Evolutionary conservation across 2,329 filamentous ascomycete species (phyloP).

Genomic region (Pseudogymnoascus sp.): DNA sequence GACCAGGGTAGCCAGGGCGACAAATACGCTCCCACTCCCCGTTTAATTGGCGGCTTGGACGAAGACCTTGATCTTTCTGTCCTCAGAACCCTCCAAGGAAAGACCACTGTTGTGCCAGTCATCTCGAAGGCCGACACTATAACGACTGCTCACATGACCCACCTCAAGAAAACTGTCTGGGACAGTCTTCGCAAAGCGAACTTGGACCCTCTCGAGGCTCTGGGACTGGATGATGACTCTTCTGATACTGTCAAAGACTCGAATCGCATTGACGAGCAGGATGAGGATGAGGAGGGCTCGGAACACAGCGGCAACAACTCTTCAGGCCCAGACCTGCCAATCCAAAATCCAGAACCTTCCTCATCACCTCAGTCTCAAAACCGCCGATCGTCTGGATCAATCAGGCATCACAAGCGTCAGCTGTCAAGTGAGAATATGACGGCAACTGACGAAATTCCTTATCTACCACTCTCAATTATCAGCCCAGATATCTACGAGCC

Average conservation of each 20-base stretch:
- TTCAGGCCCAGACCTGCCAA: constrained; percentile 33
- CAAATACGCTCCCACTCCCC: constrained; percentile 37
- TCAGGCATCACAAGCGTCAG: constrained; percentile 23
- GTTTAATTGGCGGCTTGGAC: constrained; percentile 63
- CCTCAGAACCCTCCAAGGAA: constrained; percentile 77
- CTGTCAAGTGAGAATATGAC: constrained; percentile 36
- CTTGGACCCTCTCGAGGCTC: constrained; percentile 78
- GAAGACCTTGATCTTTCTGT: constrained; percentile 87
- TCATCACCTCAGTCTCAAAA: constrained; percentile 33
- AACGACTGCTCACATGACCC: constrained; percentile 88
- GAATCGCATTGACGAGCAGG: constrained; percentile 37
- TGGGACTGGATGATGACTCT: constrained; percentile 71
- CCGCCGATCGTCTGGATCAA: constrained; percentile 26
- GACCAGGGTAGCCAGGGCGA: constrained; percentile 41
- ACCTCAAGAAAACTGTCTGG: constrained; percentile 86
- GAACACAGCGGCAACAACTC: constrained; percentile 24
- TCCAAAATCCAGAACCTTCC: constrained; percentile 21
- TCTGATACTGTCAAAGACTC: constrained; percentile 46
- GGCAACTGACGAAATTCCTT: constrained; percentile 51
- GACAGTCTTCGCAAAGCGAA: constrained; percentile 77
- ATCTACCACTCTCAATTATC: constrained; percentile 84
- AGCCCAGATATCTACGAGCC: constrained; percentile 88
- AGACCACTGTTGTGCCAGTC: constrained; percentile 91
- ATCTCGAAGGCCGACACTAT: constrained; percentile 96
- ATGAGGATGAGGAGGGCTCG: constrained; percentile 24